Percentiles rank a stretch among this genome's conserved stretches.
These are phyloP conservation scores for Saturnispora bothae DNA, from an alignment of 805 yeast genomes.

Conservation along the genomic window DNA sequence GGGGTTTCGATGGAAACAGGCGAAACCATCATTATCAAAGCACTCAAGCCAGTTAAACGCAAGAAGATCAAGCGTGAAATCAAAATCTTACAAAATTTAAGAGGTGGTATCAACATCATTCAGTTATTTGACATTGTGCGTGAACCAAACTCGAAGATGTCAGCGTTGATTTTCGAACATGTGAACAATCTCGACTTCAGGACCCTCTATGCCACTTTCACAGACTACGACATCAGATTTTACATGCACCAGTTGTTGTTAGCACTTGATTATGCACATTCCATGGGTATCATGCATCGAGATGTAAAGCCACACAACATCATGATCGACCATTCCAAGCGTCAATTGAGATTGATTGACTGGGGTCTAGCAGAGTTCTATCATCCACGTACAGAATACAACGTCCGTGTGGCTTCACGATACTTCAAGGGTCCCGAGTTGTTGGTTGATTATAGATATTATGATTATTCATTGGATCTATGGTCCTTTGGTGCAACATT, in stretches of 20 bases:
- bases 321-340: conserved; percentile 78
- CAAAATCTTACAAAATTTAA: conserved; percentile 72
- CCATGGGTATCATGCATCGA: conserved; percentile 93
- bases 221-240: conserved; percentile 65
- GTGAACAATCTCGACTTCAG: conserved; percentile 79
- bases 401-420: conserved; percentile 88
- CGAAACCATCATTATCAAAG: conserved; percentile 70
- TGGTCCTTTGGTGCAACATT: conserved; percentile 94
- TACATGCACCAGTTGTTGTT: conserved; percentile 72
- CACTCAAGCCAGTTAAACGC: conserved; percentile 83
- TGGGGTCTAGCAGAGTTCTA: conserved; percentile 96
- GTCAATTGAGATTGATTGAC: conserved; percentile 70
- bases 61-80: conserved; percentile 88
- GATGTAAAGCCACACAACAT: conserved; percentile 95
- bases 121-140: conserved; percentile 71
- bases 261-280: conserved; percentile 83
- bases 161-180: conserved; percentile 79
- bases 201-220: conserved; percentile 66
- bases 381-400: conserved; percentile 80
- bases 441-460: conserved; percentile 73
- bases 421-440: conserved; percentile 92
- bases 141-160: conserved; percentile 71
- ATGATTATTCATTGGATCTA: conserved; percentile 83
- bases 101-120: conserved; percentile 77
- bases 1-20: conserved; percentile 63